These are phyloP conservation scores for Neurospora terricola DNA, from an alignment of 495 filamentous ascomycete species.

Conservation along the genomic window DNA sequence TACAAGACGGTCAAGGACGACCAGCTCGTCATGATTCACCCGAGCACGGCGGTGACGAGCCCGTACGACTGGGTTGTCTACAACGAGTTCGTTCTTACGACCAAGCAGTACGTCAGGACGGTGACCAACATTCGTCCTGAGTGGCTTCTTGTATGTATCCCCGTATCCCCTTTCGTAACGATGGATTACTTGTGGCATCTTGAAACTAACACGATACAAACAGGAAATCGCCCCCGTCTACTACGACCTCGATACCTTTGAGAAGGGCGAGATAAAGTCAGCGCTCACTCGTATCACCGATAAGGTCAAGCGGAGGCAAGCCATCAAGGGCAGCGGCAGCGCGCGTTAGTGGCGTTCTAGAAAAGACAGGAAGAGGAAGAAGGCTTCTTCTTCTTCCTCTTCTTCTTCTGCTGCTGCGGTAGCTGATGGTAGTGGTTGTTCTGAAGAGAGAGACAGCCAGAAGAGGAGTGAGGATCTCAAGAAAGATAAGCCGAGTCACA, in stretches of 20 bases:
- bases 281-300: slow-evolving; percentile 65
- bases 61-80: slow-evolving; percentile 97
- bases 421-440: background rate
- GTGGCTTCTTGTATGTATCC: slow-evolving; percentile 75
- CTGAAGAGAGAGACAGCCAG: background rate
- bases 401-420: background rate
- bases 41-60: slow-evolving; percentile 71
- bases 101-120: slow-evolving; percentile 79
- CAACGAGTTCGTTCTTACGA: slow-evolving; percentile 96
- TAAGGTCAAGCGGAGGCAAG: slow-evolving; percentile 62
- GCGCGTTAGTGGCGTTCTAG: slow-evolving; percentile 1
- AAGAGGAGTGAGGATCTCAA: background rate
- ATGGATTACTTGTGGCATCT: too few species aligned
- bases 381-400: background rate
- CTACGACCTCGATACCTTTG: slow-evolving; percentile 78
- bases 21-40: slow-evolving; percentile 81
- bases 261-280: slow-evolving; percentile 75
- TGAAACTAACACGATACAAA: too few species aligned
- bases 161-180: too few species aligned
- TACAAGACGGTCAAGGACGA: slow-evolving; percentile 96
- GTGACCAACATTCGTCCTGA: slow-evolving; percentile 60
- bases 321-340: slow-evolving; percentile 40
- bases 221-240: slow-evolving; percentile 84
- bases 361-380: background rate
- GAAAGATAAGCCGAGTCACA: background rate